phyloP scores from a whole-genome alignment of 768 basidiomycete genomes.

The Leccinellum albellum region DNA sequence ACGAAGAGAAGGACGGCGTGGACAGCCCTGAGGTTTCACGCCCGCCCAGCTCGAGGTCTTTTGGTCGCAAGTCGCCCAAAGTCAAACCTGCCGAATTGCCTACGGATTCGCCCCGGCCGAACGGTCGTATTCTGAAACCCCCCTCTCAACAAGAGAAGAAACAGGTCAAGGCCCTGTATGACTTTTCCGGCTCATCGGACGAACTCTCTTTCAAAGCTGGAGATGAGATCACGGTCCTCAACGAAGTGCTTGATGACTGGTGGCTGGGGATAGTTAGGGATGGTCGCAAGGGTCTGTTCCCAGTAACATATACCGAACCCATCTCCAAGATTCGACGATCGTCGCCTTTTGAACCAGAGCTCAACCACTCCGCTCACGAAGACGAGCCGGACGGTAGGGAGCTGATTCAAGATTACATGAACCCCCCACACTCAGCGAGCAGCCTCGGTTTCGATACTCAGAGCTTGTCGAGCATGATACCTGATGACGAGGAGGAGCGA shows the following conservation, averaged over 20 bases:
- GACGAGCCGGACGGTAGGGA: conserved; percentile 26
- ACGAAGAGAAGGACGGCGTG: conserved; percentile 27
- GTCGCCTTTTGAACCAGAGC: conserved; percentile 33
- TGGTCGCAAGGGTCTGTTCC: conserved; percentile 78
- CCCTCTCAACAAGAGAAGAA: conserved; percentile 48
- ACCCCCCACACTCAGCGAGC: conserved; percentile 23
- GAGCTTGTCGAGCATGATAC: conserved; percentile 39
- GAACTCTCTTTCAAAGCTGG: conserved; percentile 76
- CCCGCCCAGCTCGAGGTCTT: conserved; percentile 36
- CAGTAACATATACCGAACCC: conserved; percentile 65
- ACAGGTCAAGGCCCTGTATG: conserved; percentile 66
- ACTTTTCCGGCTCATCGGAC: conserved; percentile 71
- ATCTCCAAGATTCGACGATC: conserved; percentile 20
- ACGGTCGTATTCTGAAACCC: conserved; percentile 46
- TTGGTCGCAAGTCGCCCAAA: conserved; percentile 27
- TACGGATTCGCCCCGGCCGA: conserved; percentile 25
- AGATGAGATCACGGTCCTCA: conserved; percentile 69
- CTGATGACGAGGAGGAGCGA: conserved; percentile 44
- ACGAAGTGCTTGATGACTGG: conserved; percentile 86
- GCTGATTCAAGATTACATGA: conserved; percentile 13
- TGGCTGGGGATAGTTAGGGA: conserved; percentile 74
- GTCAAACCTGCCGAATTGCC: conserved; percentile 21
- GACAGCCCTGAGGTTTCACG: conserved; percentile 27
- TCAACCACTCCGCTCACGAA: conserved; percentile 9
- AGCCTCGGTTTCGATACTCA: conserved; percentile 33